A percentile compares a stretch with the other conserved stretches of the same genome.
phyloP scores from a whole-genome alignment of 805 yeast genomes.

The Metschnikowia peoriensis region DNA sequence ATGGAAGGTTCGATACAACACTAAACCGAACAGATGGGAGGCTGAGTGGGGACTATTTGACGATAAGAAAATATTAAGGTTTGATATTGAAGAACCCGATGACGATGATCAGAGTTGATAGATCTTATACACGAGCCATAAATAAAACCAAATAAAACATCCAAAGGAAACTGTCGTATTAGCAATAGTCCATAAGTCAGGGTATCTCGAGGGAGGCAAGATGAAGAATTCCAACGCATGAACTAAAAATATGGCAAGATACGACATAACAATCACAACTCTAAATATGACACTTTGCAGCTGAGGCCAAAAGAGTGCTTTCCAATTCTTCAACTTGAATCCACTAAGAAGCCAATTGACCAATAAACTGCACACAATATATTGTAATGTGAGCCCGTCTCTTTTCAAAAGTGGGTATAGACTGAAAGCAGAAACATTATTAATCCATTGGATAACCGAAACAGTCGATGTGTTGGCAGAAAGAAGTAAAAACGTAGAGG shows the following conservation, averaged over 20 bases:
- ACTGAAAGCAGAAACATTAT: conserved; percentile 80
- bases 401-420: conserved; percentile 81
- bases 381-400: conserved; percentile 75
- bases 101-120: conserved; percentile 14
- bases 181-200: conserved; percentile 82
- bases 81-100: background rate
- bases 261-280: conserved; percentile 25
- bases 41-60: conserved; percentile 68
- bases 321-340: conserved; percentile 36
- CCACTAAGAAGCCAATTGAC: conserved; percentile 82
- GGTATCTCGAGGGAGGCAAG: conserved; percentile 58
- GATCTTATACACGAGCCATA: conserved; percentile 69
- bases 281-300: conserved; percentile 26
- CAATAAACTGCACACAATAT: conserved; percentile 54
- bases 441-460: conserved; percentile 84
- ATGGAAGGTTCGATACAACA: conserved; percentile 58
- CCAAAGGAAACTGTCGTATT: conserved; percentile 74
- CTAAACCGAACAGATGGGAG: conserved; percentile 54
- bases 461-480: conserved; percentile 54
- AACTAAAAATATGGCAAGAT: conserved; percentile 45
- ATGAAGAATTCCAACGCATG: conserved; percentile 54
- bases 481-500: conserved; percentile 66
- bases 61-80: conserved; percentile 1
- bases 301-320: conserved; percentile 23
- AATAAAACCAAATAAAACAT: conserved; percentile 71